phyloP scores from a whole-genome alignment of 371 early-diverging fungal genomes.

The Mortierella polycephala region DNA sequence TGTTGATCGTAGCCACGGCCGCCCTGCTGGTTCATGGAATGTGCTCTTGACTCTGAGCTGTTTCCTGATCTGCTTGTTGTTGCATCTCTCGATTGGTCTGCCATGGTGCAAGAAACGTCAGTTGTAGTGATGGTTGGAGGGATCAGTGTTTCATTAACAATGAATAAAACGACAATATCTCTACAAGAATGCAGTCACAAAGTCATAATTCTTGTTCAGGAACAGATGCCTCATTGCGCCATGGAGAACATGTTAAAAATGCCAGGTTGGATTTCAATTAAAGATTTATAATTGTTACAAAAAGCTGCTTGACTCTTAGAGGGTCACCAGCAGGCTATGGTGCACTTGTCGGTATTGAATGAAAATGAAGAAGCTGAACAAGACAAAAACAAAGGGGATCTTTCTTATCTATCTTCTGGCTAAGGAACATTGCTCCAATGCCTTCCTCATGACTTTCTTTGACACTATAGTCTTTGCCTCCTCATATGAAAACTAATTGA shows the following conservation, averaged over 20 bases:
- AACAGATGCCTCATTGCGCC: no score
- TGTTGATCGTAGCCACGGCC: not conserved
- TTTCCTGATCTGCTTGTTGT: no score
- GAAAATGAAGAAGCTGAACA: not conserved
- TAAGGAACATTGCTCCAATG: slow-evolving; percentile 60
- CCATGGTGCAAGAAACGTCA: not conserved
- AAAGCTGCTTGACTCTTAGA: no score
- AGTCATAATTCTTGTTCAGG: no score
- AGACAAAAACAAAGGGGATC: slow-evolving; percentile 1
- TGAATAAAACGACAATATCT: no score
- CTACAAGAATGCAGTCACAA: no score
- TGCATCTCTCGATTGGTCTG: slow-evolving; percentile 2
- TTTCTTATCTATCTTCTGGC: slow-evolving; percentile 12
- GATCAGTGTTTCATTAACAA: not conserved
- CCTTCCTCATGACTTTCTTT: slow-evolving; percentile 67
- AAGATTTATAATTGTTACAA: no score
- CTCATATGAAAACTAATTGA: slow-evolving; percentile 63
- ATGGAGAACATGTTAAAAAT: no score
- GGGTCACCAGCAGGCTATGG: no score
- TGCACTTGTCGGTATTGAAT: not conserved
- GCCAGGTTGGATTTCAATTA: no score
- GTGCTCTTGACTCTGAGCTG: not conserved
- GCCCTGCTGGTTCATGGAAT: not conserved
- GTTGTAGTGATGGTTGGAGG: not conserved
- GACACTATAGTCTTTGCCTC: slow-evolving; percentile 61